Evolutionary conservation across 306 rosid genomes (phyloP).

Genomic region (Senna tora): DNA sequence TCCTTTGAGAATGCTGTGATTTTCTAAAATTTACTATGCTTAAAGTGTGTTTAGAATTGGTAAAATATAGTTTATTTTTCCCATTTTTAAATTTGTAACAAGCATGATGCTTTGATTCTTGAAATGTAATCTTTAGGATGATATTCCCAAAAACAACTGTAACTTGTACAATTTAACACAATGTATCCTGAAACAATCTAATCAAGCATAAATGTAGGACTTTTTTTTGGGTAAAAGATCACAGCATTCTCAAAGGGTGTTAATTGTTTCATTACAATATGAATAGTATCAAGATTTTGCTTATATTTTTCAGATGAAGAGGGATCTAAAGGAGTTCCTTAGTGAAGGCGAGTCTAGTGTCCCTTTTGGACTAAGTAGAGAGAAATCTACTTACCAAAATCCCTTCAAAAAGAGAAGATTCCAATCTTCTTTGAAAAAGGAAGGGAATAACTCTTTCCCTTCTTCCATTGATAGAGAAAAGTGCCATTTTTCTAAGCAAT

Average conservation of each 20-base stretch:
- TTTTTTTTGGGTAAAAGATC: too few relatives aligned
- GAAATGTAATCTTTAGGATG: too few relatives aligned
- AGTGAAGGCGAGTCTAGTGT: not conserved
- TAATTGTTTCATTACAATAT: not conserved
- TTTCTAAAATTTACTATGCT: too few relatives aligned
- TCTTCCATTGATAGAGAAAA: conserved; percentile 20
- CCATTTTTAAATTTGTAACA: too few relatives aligned
- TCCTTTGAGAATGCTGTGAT: not conserved
- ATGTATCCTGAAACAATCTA: too few relatives aligned
- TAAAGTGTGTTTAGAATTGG: too few relatives aligned
- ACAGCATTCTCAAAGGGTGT: too few relatives aligned
- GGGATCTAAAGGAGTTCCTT: conserved; percentile 28
- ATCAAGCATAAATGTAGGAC: too few relatives aligned
- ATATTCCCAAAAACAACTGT: too few relatives aligned
- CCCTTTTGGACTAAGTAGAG: conserved; percentile 5
- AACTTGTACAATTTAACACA: too few relatives aligned
- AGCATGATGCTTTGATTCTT: too few relatives aligned
- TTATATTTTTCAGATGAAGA: conserved; percentile 34
- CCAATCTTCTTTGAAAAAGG: conserved; percentile 1
- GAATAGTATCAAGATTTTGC: not conserved
- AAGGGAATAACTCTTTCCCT: conserved; percentile 7
- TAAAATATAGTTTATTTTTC: too few relatives aligned
- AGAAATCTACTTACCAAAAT: conserved; percentile 20
- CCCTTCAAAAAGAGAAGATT: not conserved
- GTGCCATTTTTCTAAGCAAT: not conserved